Conservation (phyloP, 164 flowering plant species). For the Umbellularia californica region DNA sequence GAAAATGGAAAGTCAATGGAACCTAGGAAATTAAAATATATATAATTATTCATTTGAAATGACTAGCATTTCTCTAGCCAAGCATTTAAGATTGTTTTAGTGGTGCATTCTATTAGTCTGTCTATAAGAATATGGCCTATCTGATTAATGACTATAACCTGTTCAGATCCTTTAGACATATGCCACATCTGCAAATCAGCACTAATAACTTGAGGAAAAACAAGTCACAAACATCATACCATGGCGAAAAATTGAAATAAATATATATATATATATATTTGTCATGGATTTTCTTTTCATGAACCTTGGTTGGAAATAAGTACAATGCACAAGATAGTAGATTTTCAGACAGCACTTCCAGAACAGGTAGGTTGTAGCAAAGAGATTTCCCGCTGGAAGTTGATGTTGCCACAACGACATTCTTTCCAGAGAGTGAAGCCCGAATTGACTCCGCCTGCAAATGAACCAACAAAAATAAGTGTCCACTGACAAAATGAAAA, state of each 20-base stretch:
- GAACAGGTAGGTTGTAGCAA: slow-evolving; percentile 91
- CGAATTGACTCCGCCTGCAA: slow-evolving; percentile 69
- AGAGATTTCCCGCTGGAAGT: slow-evolving; percentile 98
- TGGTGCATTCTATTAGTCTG: background rate
- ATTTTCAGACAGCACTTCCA: slow-evolving; percentile 63
- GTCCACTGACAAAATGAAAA: background rate
- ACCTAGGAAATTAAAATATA: background rate
- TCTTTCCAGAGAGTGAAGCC: slow-evolving; percentile 70
- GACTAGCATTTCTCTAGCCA: background rate
- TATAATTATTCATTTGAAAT: background rate
- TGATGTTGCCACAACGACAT: slow-evolving; percentile 88
- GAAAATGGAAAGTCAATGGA: background rate
- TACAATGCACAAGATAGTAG: slow-evolving; percentile 68
- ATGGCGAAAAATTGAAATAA: background rate
- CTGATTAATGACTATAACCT: background rate
- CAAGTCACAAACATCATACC: background rate
- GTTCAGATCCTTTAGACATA: background rate
- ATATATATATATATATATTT: background rate
- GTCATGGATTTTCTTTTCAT: background rate
- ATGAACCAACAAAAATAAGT: slow-evolving; percentile 3
- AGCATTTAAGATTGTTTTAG: background rate
- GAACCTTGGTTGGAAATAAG: slow-evolving; percentile 97
- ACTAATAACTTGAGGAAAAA: background rate
- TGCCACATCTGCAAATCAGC: background rate
- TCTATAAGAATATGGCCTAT: background rate